A percentile compares a stretch with the other conserved stretches of the same genome.
These are phyloP conservation scores for Russula abietina DNA, from an alignment of 768 basidiomycete species.

Conservation along the genomic window DNA sequence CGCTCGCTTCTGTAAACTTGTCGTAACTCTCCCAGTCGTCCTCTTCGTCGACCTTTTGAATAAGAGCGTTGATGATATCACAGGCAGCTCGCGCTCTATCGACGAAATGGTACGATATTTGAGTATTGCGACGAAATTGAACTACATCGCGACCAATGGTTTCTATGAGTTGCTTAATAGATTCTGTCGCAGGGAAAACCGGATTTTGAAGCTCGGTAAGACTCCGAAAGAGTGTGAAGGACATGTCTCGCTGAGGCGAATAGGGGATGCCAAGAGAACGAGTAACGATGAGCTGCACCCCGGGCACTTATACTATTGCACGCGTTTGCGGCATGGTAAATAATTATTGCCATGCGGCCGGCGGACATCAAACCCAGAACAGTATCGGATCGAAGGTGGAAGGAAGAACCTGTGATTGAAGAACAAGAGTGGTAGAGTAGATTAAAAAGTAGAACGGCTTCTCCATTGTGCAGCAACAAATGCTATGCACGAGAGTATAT, in stretches of 20 bases:
- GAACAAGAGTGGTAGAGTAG: not conserved
- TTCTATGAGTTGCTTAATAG: slow-evolving; percentile 18
- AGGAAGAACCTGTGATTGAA: not conserved
- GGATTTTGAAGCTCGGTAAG: slow-evolving; percentile 16
- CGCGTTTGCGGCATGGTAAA: slow-evolving; percentile 14
- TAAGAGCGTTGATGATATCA: slow-evolving; percentile 17
- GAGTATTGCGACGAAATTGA: slow-evolving; percentile 23
- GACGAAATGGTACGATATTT: slow-evolving; percentile 21
- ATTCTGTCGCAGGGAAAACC: slow-evolving; percentile 20
- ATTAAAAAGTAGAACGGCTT: not conserved
- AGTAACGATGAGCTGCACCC: not conserved
- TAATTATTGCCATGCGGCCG: slow-evolving; percentile 11
- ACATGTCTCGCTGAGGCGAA: slow-evolving; percentile 10
- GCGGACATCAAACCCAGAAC: slow-evolving; percentile 13
- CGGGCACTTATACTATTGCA: slow-evolving; percentile 5
- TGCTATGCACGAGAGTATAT: not conserved
- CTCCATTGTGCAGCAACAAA: not conserved
- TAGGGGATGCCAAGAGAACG: slow-evolving; percentile 3
- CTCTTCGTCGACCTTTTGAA: slow-evolving; percentile 16
- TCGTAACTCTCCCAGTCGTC: slow-evolving; percentile 23
- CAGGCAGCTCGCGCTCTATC: slow-evolving; percentile 15
- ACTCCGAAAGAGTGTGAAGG: slow-evolving; percentile 19
- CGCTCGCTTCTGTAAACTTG: slow-evolving; percentile 18
- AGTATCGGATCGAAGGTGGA: not conserved
- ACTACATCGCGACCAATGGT: slow-evolving; percentile 20